Conservation (phyloP, 1,139 yeast genomes). For the Debaryomyces subglobosus region DNA sequence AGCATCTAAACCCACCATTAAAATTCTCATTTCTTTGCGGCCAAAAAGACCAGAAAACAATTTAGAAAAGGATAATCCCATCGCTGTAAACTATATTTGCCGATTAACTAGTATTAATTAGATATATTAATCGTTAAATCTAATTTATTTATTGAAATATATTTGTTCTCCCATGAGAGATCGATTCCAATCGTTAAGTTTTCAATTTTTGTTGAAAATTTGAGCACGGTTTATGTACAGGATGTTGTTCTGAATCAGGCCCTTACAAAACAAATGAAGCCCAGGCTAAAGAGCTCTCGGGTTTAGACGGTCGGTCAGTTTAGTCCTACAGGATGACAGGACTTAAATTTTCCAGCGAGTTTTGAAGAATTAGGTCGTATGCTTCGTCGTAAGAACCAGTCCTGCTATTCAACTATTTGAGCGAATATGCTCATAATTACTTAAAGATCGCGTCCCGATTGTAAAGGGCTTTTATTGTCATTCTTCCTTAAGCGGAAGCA, state of each 20-base stretch:
- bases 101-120: conserved; percentile 6
- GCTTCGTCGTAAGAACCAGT: neutral
- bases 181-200: conserved; percentile 9
- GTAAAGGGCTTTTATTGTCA: neutral
- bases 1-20: conserved; percentile 49
- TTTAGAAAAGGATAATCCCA: conserved; percentile 44
- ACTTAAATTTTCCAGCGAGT: neutral
- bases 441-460: conserved; percentile 4
- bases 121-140: conserved; percentile 9
- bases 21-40: conserved; percentile 47
- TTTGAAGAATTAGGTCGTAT: neutral
- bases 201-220: conserved; percentile 9
- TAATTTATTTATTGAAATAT: conserved; percentile 4
- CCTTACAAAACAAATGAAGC: neutral
- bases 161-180: conserved; percentile 7
- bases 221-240: conserved; percentile 8
- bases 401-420: neutral
- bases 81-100: conserved; percentile 13
- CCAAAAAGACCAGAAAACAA: conserved; percentile 42
- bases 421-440: conserved; percentile 1
- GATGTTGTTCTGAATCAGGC: neutral
- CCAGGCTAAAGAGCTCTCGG: neutral
- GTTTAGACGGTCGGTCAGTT: neutral
- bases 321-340: neutral
- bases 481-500: neutral